Conservation (phyloP, 129 eudicot genomes). For the Helichrysum umbraculigerum region DNA sequence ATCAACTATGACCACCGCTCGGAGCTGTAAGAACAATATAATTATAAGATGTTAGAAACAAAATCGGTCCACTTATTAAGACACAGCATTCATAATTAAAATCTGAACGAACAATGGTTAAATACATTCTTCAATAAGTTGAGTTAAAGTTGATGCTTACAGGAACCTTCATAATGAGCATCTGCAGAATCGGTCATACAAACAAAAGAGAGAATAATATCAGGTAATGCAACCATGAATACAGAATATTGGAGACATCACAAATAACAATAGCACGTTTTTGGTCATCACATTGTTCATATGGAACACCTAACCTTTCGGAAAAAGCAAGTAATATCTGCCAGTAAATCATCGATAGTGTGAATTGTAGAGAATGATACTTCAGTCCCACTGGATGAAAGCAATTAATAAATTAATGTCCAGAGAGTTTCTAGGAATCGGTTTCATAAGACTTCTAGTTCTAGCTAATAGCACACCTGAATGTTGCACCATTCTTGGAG, state of each 20-base stretch:
- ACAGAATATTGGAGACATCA: not conserved
- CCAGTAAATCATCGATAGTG: conserved; percentile 44
- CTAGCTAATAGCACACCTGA: conserved; percentile 52
- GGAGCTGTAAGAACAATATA: not conserved
- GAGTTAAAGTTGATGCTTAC: conserved; percentile 51
- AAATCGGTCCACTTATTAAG: not conserved
- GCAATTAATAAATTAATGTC: conserved; percentile 8
- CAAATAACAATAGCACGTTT: not conserved
- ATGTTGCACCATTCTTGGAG: conserved; percentile 71
- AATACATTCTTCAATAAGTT: not conserved
- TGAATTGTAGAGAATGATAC: conserved; percentile 54
- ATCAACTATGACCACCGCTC: conserved; percentile 13
- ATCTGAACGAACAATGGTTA: not conserved
- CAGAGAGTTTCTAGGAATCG: not conserved
- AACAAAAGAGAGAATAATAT: conserved; percentile 22
- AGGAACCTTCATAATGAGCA: conserved; percentile 59
- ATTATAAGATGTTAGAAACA: not conserved
- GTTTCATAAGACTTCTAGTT: not conserved
- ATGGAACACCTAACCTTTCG: conserved; percentile 53
- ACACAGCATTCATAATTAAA: not conserved
- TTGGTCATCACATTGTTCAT: conserved; percentile 5
- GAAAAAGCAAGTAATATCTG: conserved; percentile 45
- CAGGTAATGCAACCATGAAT: conserved; percentile 16
- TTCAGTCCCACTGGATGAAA: conserved; percentile 80
- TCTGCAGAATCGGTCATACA: conserved; percentile 51